Percentiles rank a stretch among this genome's conserved stretches.
These are phyloP conservation scores for Tricholoma saponaceum DNA, from an alignment of 768 basidiomycete species.

Conservation along the genomic window DNA sequence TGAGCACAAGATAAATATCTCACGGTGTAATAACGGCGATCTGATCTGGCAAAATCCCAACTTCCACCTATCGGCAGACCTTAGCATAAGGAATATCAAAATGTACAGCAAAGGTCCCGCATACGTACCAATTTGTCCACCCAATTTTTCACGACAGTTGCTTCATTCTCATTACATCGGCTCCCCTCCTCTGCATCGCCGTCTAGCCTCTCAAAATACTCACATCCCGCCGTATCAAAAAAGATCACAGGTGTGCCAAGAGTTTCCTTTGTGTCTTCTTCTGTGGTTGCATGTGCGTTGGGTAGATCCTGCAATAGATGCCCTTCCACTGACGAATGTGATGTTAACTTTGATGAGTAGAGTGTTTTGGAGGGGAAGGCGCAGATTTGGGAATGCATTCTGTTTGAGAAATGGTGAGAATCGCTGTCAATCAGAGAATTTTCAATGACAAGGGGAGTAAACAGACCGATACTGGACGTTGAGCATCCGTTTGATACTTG, in stretches of 20 bases:
- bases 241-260: conserved; percentile 82
- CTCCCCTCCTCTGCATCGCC: conserved; percentile 86
- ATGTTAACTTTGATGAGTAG: conserved; percentile 67
- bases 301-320: conserved; percentile 74
- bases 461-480: conserved; percentile 83
- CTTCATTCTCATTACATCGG: conserved; percentile 93
- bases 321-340: conserved; percentile 64
- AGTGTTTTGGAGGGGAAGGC: conserved; percentile 81
- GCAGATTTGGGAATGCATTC: conserved; percentile 88
- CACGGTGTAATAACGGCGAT: conserved; percentile 89
- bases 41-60: conserved; percentile 61
- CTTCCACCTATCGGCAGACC: conserved; percentile 39
- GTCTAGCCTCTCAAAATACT: conserved; percentile 84
- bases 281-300: conserved; percentile 41
- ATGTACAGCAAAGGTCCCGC: not conserved
- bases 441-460: not conserved
- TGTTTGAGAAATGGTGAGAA: conserved; percentile 21
- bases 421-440: not conserved
- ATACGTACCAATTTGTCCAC: conserved; percentile 65
- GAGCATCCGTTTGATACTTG: conserved; percentile 80
- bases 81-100: not conserved
- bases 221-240: conserved; percentile 92
- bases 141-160: conserved; percentile 78
- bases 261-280: conserved; percentile 69
- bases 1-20: conserved; percentile 13